Evolutionary conservation across 2,329 filamentous ascomycete species (phyloP).

Genomic region (Fusarium tanahbumbuense): DNA sequence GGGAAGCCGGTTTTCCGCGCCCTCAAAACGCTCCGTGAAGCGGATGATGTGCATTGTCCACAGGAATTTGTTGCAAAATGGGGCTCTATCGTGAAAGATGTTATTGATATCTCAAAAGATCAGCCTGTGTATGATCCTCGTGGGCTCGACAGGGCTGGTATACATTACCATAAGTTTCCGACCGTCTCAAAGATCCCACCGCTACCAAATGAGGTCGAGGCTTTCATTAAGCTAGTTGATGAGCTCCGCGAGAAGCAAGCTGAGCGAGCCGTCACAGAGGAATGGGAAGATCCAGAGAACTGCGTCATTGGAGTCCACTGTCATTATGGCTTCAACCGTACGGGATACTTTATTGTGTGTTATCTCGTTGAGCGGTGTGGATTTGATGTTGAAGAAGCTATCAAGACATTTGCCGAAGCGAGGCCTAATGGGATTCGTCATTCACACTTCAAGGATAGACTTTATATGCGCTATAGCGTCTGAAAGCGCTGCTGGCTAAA

Average conservation of each 20-base stretch:
- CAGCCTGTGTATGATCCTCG: slow-evolving; percentile 87
- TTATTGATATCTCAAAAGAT: slow-evolving; percentile 93
- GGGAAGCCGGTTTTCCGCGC: slow-evolving; percentile 77
- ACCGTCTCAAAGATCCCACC: slow-evolving; percentile 94
- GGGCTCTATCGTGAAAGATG: slow-evolving; percentile 74
- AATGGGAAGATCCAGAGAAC: slow-evolving; percentile 53
- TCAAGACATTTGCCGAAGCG: slow-evolving; percentile 78
- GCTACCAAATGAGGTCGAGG: slow-evolving; percentile 62
- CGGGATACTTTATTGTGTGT: slow-evolving; percentile 88
- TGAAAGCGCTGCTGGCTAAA: background rate
- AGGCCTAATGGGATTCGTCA: slow-evolving; percentile 89
- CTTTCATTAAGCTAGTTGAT: slow-evolving; percentile 69
- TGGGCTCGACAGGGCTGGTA: slow-evolving; percentile 72
- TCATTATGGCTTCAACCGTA: slow-evolving; percentile 95
- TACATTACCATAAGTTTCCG: slow-evolving; percentile 86
- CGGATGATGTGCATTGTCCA: slow-evolving; percentile 85
- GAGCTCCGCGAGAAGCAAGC: slow-evolving; percentile 67
- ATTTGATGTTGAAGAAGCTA: slow-evolving; percentile 78
- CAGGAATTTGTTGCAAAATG: slow-evolving; percentile 75
- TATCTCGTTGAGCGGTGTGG: slow-evolving; percentile 88
- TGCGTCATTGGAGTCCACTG: slow-evolving; percentile 86
- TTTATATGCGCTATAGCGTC: slow-evolving; percentile 79
- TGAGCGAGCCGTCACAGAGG: slow-evolving; percentile 51
- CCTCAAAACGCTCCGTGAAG: slow-evolving; percentile 92
- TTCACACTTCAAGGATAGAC: slow-evolving; percentile 85